Evolutionary conservation across 2,329 filamentous ascomycete genomes (phyloP).

Genomic region (Fragosphaeria purpurea): DNA sequence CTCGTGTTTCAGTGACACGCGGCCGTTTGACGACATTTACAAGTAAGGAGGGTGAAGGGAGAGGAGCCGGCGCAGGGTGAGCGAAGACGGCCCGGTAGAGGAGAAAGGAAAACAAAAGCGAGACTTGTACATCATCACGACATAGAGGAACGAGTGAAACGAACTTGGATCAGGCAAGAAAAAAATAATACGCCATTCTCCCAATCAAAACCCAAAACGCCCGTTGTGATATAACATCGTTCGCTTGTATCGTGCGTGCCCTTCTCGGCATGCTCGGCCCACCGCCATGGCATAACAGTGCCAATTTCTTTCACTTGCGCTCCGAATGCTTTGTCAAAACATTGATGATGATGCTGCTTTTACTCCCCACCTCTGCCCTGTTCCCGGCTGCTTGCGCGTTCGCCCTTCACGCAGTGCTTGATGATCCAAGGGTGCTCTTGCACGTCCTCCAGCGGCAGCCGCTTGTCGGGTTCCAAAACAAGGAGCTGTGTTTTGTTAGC

Average conservation of each 20-base stretch:
- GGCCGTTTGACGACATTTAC: slow-evolving; percentile 96
- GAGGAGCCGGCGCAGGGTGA: too few species aligned
- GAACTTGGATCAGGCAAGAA: neutral
- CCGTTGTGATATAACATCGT: too few species aligned
- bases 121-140: slow-evolving; percentile 2
- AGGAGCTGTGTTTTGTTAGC: slow-evolving; percentile 49
- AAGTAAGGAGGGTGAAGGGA: slow-evolving; percentile 44
- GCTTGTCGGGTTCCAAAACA: slow-evolving; percentile 86
- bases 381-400: slow-evolving; percentile 41
- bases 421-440: slow-evolving; percentile 91
- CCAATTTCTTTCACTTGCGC: too few species aligned
- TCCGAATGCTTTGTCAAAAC: too few species aligned
- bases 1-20: slow-evolving; percentile 86
- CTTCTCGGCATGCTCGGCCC: too few species aligned
- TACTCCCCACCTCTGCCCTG: slow-evolving; percentile 26
- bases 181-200: too few species aligned
- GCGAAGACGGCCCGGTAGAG: neutral
- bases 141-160: neutral
- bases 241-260: neutral
- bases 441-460: slow-evolving; percentile 81
- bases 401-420: slow-evolving; percentile 76
- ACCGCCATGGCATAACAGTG: too few species aligned
- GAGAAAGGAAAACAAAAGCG: neutral
- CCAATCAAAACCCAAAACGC: too few species aligned
- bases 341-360: too few species aligned